These are phyloP conservation scores for Metschnikowia matae DNA, from an alignment of 805 yeast species.

Conservation along the genomic window DNA sequence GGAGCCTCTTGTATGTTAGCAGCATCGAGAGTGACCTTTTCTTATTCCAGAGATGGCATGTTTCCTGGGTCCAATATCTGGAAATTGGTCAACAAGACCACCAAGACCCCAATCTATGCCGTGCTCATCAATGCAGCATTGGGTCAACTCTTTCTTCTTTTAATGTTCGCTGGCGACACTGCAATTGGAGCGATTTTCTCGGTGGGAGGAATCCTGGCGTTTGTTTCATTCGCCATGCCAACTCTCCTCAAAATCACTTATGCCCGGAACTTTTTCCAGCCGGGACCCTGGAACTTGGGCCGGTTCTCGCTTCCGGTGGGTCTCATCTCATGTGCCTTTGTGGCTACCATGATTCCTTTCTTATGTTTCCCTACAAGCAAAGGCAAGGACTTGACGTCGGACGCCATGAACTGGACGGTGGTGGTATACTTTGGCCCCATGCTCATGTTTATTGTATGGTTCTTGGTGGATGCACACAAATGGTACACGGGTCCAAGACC, in stretches of 20 bases:
- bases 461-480: constrained; percentile 48
- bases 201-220: constrained; percentile 67
- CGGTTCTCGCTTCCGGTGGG: constrained; percentile 47
- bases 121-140: constrained; percentile 54
- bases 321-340: constrained; percentile 45
- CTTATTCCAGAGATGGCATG: constrained; percentile 65
- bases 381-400: constrained; percentile 36
- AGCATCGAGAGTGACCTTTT: constrained; percentile 62
- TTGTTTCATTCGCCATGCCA: constrained; percentile 64
- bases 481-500: constrained; percentile 61
- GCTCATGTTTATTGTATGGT: constrained; percentile 50
- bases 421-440: constrained; percentile 54
- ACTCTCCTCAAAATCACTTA: constrained; percentile 55
- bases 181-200: constrained; percentile 71
- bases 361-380: constrained; percentile 49
- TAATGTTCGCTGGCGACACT: constrained; percentile 60
- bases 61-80: constrained; percentile 54
- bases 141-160: constrained; percentile 52
- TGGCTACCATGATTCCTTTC: constrained; percentile 53
- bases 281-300: constrained; percentile 70
- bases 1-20: constrained; percentile 61
- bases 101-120: constrained; percentile 63
- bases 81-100: constrained; percentile 46
- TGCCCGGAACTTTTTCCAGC: constrained; percentile 48
- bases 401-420: constrained; percentile 61